phyloP scores from a whole-genome alignment of 2,329 filamentous ascomycete species.

The Colletotrichum graminicola region DNA sequence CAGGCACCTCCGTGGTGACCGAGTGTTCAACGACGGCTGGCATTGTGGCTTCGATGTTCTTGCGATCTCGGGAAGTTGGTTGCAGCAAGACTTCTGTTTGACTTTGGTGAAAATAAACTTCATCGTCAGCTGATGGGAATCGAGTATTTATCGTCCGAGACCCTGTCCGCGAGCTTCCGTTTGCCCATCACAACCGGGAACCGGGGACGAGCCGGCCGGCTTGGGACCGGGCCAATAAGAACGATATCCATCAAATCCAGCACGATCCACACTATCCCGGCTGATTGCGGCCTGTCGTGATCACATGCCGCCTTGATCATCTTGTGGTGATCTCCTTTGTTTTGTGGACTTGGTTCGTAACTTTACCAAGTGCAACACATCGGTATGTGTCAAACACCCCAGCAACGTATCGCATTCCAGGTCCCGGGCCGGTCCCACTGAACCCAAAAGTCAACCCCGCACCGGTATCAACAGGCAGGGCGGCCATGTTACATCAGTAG shows the following conservation, averaged over 20 bases:
- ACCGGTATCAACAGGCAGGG: constrained; percentile 31
- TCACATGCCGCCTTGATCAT: background rate
- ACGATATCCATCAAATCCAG: constrained; percentile 28
- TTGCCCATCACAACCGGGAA: constrained; percentile 10
- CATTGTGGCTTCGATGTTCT: constrained; percentile 46
- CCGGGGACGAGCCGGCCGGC: constrained; percentile 38
- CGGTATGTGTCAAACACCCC: constrained; percentile 37
- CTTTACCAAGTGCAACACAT: constrained; percentile 22
- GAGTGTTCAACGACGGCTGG: constrained; percentile 50
- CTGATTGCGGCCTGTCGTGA: constrained; percentile 13
- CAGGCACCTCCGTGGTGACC: constrained; percentile 55
- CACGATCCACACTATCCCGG: constrained; percentile 19
- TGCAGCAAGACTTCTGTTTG: background rate
- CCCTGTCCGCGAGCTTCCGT: constrained; percentile 14
- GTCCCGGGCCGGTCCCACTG: constrained; percentile 39
- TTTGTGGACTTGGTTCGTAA: constrained; percentile 19
- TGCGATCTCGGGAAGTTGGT: background rate
- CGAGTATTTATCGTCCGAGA: constrained; percentile 34
- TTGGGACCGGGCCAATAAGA: constrained; percentile 19
- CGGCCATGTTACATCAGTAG: constrained; percentile 6
- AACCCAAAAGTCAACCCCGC: constrained; percentile 16
- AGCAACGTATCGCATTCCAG: constrained; percentile 19
- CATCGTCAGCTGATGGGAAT: background rate
- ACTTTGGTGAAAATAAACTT: background rate
- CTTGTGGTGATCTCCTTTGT: background rate